Evolutionary conservation across 1,284 basidiomycete genomes (phyloP), one percentile per base, ranked within the genome.

Genomic region (Vanrija sp.): DNA sequence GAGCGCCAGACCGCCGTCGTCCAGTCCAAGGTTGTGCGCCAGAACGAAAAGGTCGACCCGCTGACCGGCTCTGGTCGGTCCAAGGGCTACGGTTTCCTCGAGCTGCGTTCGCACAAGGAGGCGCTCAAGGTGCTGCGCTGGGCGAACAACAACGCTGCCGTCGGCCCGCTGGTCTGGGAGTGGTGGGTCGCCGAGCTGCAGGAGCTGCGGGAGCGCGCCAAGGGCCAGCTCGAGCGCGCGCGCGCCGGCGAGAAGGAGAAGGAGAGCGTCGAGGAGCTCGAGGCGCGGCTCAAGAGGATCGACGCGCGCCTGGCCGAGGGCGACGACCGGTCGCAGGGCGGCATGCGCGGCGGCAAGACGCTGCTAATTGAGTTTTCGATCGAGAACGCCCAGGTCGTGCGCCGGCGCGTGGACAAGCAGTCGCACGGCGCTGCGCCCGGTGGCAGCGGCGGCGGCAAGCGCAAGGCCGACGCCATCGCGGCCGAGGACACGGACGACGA

Each of bases 81-180:
- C 64, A 90, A 88, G 71, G 95, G 95, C 0, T 99, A 97, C 68
- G 96, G 95, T 15, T 98, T 99, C 79, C 72, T 98, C 42, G 95
- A 98, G 79, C 85, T 97, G 83, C 80, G 85, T 39, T 83, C 79
- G 25, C 95, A 97, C 71, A 84, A 86, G 10, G 91, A 98, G 69
- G 92, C 94, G 3, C 80, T 99, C 34, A 87, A 90, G 43, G 88
- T 97, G 1, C 76, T 98, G 38, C 83, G 95, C 21, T 98, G 91
- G 90, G 86, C 88, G 16, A 99, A 98, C 78, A 95, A 90, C 70
- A 94, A 95, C 69, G 75, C 82, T 0, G 82, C 80, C 1, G 82
- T 88, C 0, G 82, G 81, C 2, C 65, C 74, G 21, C 75, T 95
- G 54, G 85, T 92, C 68, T 82, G 83, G 65, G 79, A 79, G 53